Percentiles rank a stretch among this genome's conserved stretches.
Conservation (phyloP, 768 basidiomycete genomes). For the Infundibulicybe gibba region DNA sequence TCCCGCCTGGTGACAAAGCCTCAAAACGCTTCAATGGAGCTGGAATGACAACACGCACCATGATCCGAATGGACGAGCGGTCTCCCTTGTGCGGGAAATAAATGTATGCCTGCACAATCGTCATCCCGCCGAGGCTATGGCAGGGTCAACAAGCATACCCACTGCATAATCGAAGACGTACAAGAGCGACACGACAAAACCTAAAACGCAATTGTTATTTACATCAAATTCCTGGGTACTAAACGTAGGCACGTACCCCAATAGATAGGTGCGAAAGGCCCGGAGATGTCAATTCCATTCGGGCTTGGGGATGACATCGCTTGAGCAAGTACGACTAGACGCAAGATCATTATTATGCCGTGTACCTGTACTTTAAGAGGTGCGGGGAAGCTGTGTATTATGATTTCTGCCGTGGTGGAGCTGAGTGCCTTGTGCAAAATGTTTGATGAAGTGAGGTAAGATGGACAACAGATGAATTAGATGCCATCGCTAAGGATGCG, state of each 20-base stretch:
- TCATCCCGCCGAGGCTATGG: constrained; percentile 24
- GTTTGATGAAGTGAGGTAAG: no score
- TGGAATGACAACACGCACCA: constrained; percentile 13
- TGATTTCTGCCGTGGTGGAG: no score
- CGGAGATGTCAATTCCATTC: constrained; percentile 13
- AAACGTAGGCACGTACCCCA: constrained; percentile 9
- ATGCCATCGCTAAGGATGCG: no score
- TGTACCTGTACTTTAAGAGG: no score
- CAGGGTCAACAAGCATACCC: background rate
- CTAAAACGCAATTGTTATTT: background rate
- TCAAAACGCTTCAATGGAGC: background rate
- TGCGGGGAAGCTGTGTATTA: no score
- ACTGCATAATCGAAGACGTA: background rate
- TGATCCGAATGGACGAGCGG: constrained; percentile 13
- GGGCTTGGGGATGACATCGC: background rate
- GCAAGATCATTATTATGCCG: no score
- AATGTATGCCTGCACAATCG: constrained; percentile 23
- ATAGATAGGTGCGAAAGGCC: constrained; percentile 14
- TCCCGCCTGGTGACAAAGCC: background rate
- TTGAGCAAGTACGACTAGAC: no score
- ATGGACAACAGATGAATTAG: no score
- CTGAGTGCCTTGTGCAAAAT: no score
- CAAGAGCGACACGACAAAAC: constrained; percentile 11
- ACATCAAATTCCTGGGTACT: background rate
- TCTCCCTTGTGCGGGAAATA: constrained; percentile 22